These are phyloP conservation scores for Crithidia acanthocephali DNA, from an alignment of 208 protist genomes.

Conservation along the genomic window DNA sequence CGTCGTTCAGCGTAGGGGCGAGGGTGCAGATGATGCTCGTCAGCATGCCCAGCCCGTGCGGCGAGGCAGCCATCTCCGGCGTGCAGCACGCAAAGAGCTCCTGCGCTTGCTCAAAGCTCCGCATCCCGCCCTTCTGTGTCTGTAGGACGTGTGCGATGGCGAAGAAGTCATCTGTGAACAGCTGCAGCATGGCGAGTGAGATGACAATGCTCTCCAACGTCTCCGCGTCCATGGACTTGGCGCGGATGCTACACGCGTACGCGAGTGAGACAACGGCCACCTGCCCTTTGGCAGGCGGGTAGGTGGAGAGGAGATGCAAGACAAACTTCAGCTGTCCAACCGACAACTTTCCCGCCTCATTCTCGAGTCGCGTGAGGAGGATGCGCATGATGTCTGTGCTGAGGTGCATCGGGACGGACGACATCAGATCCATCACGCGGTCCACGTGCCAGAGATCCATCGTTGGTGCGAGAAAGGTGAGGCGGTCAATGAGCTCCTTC, in stretches of 20 bases:
- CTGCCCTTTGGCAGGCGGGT: constrained; percentile 73
- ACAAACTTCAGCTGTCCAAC: constrained; percentile 57
- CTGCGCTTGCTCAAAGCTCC: constrained; percentile 40
- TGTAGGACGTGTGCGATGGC: constrained; percentile 48
- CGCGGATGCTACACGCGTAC: constrained; percentile 65
- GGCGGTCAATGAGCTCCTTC: constrained; percentile 31
- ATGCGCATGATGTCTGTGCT: constrained; percentile 54
- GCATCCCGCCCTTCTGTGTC: constrained; percentile 68
- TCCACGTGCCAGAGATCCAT: constrained; percentile 64
- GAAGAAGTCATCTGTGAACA: constrained; percentile 89
- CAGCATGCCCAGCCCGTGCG: constrained; percentile 49
- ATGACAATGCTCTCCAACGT: constrained; percentile 64
- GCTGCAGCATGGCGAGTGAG: constrained; percentile 58
- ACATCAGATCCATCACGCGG: constrained; percentile 70
- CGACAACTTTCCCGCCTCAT: constrained; percentile 64
- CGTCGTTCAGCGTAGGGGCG: constrained; percentile 61
- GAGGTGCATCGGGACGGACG: constrained; percentile 55
- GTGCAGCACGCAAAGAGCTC: constrained; percentile 51
- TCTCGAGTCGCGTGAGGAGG: constrained; percentile 63
- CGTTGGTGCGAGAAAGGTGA: constrained; percentile 38
- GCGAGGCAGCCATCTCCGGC: constrained; percentile 36
- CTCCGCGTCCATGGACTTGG: constrained; percentile 56
- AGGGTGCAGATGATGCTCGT: constrained; percentile 49
- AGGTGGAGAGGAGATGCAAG: constrained; percentile 77
- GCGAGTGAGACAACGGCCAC: constrained; percentile 71